A percentile compares a stretch with the other conserved stretches of the same genome.
Conservation (phyloP, 2,329 filamentous ascomycete species). For the Hymenoscyphus fructigenus region DNA sequence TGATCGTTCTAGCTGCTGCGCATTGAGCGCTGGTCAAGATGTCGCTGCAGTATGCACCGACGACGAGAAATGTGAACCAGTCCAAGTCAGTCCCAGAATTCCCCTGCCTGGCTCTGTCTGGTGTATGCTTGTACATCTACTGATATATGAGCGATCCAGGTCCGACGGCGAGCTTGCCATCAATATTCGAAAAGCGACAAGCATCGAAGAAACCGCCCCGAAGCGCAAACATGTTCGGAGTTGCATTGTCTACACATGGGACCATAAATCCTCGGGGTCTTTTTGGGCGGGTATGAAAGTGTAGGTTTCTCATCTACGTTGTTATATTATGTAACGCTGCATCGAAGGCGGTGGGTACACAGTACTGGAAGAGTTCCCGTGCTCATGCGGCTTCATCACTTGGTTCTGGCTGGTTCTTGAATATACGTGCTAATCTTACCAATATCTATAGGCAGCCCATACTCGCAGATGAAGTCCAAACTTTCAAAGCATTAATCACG, state of each 20-base stretch:
- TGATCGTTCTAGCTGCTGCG: slow-evolving; percentile 13
- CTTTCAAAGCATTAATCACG: slow-evolving; percentile 96
- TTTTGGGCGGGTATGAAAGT: slow-evolving; percentile 99
- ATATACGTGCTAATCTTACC: slow-evolving; percentile 15
- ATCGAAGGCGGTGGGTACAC: neutral
- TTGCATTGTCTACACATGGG: slow-evolving; percentile 99
- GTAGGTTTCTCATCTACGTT: slow-evolving; percentile 51
- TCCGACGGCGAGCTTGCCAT: slow-evolving; percentile 68
- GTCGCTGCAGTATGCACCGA: slow-evolving; percentile 32
- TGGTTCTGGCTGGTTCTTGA: too few relatives aligned
- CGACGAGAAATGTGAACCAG: slow-evolving; percentile 36
- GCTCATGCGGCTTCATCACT: neutral
- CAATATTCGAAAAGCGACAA: slow-evolving; percentile 71
- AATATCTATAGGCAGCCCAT: slow-evolving; percentile 78
- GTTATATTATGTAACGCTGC: neutral
- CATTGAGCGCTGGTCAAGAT: slow-evolving; percentile 29
- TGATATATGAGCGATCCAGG: slow-evolving; percentile 40
- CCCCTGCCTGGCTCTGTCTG: neutral
- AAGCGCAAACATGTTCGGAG: slow-evolving; percentile 93
- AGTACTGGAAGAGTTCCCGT: neutral
- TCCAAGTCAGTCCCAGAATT: slow-evolving; percentile 32
- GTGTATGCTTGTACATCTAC: slow-evolving; percentile 13
- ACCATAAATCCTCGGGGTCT: slow-evolving; percentile 90
- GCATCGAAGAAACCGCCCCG: slow-evolving; percentile 64
- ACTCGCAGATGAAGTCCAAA: slow-evolving; percentile 96